These are phyloP conservation scores for Xylaria sp. DNA, from an alignment of 2,329 filamentous ascomycete species.

Conservation along the genomic window DNA sequence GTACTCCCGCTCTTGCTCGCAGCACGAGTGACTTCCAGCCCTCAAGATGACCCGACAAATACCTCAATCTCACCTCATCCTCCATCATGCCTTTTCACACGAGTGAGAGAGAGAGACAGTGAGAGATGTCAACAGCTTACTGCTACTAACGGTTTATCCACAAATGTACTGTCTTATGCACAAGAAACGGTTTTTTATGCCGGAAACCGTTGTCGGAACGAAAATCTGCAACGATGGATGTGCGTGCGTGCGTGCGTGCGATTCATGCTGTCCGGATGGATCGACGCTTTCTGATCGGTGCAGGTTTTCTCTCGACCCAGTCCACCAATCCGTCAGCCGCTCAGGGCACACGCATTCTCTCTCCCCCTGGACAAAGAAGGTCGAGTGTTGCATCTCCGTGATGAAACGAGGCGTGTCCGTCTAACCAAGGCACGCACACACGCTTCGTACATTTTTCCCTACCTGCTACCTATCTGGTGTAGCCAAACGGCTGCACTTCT, in stretches of 20 bases:
- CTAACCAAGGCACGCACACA: background rate
- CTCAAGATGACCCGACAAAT: conserved; percentile 6
- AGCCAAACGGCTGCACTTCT: background rate
- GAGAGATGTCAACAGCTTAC: background rate
- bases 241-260: background rate
- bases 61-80: conserved; percentile 11
- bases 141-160: background rate
- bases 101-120: too few species aligned
- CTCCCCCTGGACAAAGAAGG: background rate
- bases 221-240: background rate
- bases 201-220: background rate
- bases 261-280: background rate
- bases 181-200: background rate
- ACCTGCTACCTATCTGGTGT: background rate
- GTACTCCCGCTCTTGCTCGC: too few species aligned
- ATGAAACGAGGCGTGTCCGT: conserved; percentile 1
- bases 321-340: background rate
- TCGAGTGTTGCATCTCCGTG: conserved; percentile 1
- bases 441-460: background rate
- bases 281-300: background rate
- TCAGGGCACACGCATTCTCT: background rate
- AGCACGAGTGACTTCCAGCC: too few species aligned
- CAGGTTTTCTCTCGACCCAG: conserved; percentile 1
- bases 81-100: too few species aligned
- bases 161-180: background rate